phyloP scores from a whole-genome alignment of 306 rosid genomes.

The Ochetophila trinervis region DNA sequence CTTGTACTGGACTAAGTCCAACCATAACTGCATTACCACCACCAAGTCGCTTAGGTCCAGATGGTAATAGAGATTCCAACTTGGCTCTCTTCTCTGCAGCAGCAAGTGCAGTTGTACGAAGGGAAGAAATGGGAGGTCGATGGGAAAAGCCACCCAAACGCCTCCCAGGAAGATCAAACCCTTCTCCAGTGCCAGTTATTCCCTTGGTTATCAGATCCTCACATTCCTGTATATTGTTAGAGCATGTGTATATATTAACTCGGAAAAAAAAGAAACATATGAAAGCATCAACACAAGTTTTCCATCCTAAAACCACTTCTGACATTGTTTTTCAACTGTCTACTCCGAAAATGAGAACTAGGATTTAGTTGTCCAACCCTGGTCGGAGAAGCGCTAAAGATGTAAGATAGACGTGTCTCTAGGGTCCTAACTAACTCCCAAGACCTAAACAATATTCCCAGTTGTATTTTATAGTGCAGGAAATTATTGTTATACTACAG shows the following conservation, averaged over 20 bases:
- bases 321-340: neutral
- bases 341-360: neutral
- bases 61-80: conserved; percentile 64
- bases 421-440: no score
- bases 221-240: conserved; percentile 55
- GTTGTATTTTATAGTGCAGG: no score
- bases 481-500: neutral
- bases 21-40: conserved; percentile 74
- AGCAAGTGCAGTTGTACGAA: conserved; percentile 55
- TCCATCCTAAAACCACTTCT: neutral
- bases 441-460: neutral
- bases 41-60: conserved; percentile 89
- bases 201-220: conserved; percentile 88
- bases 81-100: conserved; percentile 82
- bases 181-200: conserved; percentile 63
- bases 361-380: neutral
- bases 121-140: conserved; percentile 72
- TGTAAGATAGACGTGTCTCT: neutral
- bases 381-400: no score
- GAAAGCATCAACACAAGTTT: conserved; percentile 2
- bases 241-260: conserved; percentile 9
- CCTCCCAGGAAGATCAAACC: conserved; percentile 90
- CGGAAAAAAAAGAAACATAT: conserved; percentile 12
- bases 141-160: conserved; percentile 71
- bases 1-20: conserved; percentile 85